Conservation (phyloP, 371 early-diverging fungal genomes). For the Capniomyces stellatus region DNA sequence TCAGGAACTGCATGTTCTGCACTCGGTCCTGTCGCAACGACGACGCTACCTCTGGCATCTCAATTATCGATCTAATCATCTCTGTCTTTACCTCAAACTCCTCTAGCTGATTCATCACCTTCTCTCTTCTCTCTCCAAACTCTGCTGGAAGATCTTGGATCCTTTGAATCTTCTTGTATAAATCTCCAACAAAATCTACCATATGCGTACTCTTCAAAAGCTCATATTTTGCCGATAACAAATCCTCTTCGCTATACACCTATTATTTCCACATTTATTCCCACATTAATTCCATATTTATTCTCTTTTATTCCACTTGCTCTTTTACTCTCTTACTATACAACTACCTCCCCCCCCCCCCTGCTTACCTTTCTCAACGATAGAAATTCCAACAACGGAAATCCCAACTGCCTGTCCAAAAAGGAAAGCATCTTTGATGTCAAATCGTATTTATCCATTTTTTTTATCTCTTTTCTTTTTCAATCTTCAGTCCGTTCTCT, state of each 20-base stretch:
- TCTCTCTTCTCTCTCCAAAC: slow-evolving; percentile 49
- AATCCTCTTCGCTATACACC: slow-evolving; percentile 53
- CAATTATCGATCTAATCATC: slow-evolving; percentile 68
- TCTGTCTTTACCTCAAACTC: slow-evolving; percentile 55
- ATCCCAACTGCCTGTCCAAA: slow-evolving; percentile 82
- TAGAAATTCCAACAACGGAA: slow-evolving; percentile 74
- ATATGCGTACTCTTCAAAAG: slow-evolving; percentile 73
- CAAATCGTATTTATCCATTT: slow-evolving; percentile 56
- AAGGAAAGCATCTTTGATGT: slow-evolving; percentile 66
- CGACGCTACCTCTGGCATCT: slow-evolving; percentile 75
- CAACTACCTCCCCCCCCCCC: neutral
- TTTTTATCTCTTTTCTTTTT: neutral
- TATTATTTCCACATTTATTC: slow-evolving; percentile 9
- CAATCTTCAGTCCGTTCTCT: too few species aligned
- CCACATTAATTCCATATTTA: neutral
- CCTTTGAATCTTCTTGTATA: slow-evolving; percentile 59
- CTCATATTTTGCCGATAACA: slow-evolving; percentile 73
- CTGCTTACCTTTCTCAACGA: slow-evolving; percentile 36
- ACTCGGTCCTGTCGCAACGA: slow-evolving; percentile 80
- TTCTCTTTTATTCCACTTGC: neutral
- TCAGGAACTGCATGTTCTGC: slow-evolving; percentile 64
- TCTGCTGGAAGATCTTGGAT: slow-evolving; percentile 33
- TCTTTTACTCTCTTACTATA: neutral
- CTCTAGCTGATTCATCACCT: slow-evolving; percentile 50
- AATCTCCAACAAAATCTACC: slow-evolving; percentile 70